Conservation (phyloP, 306 rosid species). For the Corylus avellana region DNA sequence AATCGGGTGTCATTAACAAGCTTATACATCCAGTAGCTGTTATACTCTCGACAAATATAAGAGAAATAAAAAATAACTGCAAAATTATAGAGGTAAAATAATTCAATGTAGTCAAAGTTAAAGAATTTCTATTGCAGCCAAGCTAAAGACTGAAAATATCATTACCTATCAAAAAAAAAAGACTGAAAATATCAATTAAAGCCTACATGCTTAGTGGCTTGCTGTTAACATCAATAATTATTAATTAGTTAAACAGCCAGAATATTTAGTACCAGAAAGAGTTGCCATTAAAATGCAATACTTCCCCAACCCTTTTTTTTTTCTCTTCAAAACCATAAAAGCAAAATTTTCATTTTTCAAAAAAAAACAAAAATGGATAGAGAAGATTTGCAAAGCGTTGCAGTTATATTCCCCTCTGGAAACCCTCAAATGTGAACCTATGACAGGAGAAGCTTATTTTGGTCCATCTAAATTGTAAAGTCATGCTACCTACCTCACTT, state of each 20-base stretch:
- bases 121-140: background rate
- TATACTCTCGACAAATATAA: background rate
- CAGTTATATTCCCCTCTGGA: background rate
- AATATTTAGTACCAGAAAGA: background rate
- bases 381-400: background rate
- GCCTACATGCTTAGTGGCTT: background rate
- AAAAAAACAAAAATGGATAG: background rate
- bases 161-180: background rate
- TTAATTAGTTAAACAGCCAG: background rate
- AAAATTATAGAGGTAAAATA: background rate
- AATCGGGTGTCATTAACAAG: background rate
- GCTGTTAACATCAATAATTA: background rate
- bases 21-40: background rate
- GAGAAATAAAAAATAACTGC: background rate
- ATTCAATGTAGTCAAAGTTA: background rate
- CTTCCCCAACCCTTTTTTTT: background rate
- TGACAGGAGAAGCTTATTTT: slow-evolving; percentile 10
- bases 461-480: slow-evolving; percentile 8
- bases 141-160: background rate
- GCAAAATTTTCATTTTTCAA: background rate
- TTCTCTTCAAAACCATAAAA: background rate
- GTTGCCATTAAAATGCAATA: background rate
- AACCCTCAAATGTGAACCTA: background rate
- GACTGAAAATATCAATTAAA: background rate
- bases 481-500: slow-evolving; percentile 59